These are phyloP conservation scores for Plasmodium billcollinsi DNA, from an alignment of 169 alveolate species.

Conservation along the genomic window DNA sequence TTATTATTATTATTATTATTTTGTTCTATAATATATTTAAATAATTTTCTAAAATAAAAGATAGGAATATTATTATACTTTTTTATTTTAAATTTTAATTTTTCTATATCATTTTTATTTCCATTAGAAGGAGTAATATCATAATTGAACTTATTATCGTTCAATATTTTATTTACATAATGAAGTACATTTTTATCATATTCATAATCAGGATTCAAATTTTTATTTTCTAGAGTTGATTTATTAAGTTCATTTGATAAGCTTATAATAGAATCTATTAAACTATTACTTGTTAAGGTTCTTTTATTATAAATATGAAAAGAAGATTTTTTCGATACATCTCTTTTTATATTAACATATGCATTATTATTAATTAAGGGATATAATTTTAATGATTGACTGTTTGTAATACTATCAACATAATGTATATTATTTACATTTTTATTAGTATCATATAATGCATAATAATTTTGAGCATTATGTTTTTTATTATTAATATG, in stretches of 20 bases:
- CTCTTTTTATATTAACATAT: slow-evolving; percentile 25
- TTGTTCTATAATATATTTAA: slow-evolving; percentile 24
- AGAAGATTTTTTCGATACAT: not conserved
- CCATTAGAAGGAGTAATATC: slow-evolving; percentile 20
- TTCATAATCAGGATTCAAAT: slow-evolving; percentile 19
- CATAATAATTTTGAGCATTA: not conserved
- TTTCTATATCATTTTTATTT: slow-evolving; percentile 31
- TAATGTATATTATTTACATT: slow-evolving; percentile 11
- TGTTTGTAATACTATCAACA: not conserved
- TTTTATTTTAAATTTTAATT: slow-evolving; percentile 35
- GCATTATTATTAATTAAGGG: slow-evolving; percentile 15
- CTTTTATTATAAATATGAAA: not conserved
- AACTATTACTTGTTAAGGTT: slow-evolving; percentile 53
- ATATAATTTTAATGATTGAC: slow-evolving; percentile 7
- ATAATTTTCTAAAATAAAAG: slow-evolving; percentile 40
- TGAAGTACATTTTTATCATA: slow-evolving; percentile 39
- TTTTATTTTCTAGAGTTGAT: slow-evolving; percentile 21
- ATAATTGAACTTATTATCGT: slow-evolving; percentile 15
- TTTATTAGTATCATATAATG: not conserved
- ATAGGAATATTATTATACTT: slow-evolving; percentile 34
- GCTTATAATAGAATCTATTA: slow-evolving; percentile 59
- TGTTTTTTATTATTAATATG: slow-evolving; percentile 15
- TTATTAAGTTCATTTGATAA: slow-evolving; percentile 58
- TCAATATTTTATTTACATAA: slow-evolving; percentile 41
- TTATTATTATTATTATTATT: slow-evolving; percentile 16